Evolutionary conservation across 345 rosid genomes (phyloP).

Genomic region (Eucalyptus caleyi): DNA sequence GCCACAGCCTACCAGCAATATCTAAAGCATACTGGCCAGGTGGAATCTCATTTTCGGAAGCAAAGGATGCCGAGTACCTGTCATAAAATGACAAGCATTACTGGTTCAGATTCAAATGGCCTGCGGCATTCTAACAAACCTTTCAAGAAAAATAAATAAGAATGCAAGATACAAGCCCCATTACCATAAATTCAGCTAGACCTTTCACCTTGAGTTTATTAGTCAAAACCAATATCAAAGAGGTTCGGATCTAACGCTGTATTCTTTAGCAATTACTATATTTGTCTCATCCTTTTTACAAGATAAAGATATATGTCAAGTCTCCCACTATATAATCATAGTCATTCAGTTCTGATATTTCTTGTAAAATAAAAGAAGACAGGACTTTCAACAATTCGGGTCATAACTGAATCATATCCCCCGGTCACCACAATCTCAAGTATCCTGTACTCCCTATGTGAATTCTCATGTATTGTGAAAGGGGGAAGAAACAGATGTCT

Average conservation of each 20-base stretch:
- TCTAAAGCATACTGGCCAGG: slow-evolving; percentile 60
- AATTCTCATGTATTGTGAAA: neutral
- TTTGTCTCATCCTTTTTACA: neutral
- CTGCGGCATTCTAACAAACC: neutral
- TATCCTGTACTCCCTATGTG: neutral
- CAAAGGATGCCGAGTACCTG: slow-evolving; percentile 79
- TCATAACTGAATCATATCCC: too few relatives aligned
- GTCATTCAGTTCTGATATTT: neutral
- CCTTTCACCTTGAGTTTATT: neutral
- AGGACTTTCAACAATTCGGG: neutral
- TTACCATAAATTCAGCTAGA: neutral
- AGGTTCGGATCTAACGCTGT: neutral
- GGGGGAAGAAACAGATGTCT: neutral
- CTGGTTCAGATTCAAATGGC: neutral
- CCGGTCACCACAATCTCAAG: neutral
- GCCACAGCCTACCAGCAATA: slow-evolving; percentile 36
- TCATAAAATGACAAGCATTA: neutral
- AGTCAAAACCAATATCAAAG: neutral
- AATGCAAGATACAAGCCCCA: neutral
- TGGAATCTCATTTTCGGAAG: slow-evolving; percentile 60
- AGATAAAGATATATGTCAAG: neutral
- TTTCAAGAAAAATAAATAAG: neutral
- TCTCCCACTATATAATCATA: neutral
- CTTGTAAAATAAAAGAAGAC: neutral
- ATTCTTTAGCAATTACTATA: neutral